Evolutionary conservation across 1,139 yeast species (phyloP).

Genomic region (Scheffersomyces quercinus): DNA sequence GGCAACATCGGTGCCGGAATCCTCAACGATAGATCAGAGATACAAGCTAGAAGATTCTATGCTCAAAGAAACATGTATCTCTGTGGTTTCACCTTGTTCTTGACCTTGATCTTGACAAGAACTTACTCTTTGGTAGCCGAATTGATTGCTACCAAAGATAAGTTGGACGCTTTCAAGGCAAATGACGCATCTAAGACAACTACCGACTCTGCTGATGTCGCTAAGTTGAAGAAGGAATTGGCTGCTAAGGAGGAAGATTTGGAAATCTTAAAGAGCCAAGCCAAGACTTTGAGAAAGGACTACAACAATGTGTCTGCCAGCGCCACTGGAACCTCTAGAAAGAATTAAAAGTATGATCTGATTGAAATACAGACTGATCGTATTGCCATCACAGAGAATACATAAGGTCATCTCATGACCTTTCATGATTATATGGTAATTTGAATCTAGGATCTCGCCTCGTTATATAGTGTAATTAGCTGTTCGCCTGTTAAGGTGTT

Average conservation of each 20-base stretch:
- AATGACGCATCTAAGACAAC: constrained; percentile 19
- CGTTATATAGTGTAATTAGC: background rate
- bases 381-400: too few species aligned
- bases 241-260: constrained; percentile 64
- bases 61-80: constrained; percentile 96
- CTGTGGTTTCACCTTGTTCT: constrained; percentile 91
- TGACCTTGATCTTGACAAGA: constrained; percentile 81
- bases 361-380: background rate
- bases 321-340: too few species aligned
- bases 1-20: constrained; percentile 19
- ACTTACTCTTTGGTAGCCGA: constrained; percentile 84
- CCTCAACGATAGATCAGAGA: constrained; percentile 66
- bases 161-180: constrained; percentile 52
- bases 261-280: constrained; percentile 69
- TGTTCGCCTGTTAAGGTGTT: background rate
- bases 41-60: constrained; percentile 88
- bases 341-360: too few species aligned
- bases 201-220: constrained; percentile 40
- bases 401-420: too few species aligned
- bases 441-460: too few species aligned
- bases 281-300: constrained; percentile 63
- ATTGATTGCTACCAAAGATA: constrained; percentile 59
- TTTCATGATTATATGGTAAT: too few species aligned
- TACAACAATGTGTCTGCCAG: constrained; percentile 51
- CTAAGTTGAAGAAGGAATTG: constrained; percentile 54